A percentile compares a stretch with the other conserved stretches of the same genome.
phyloP scores from a whole-genome alignment of 2,329 filamentous ascomycete species.

The Ophiostoma piceae region DNA sequence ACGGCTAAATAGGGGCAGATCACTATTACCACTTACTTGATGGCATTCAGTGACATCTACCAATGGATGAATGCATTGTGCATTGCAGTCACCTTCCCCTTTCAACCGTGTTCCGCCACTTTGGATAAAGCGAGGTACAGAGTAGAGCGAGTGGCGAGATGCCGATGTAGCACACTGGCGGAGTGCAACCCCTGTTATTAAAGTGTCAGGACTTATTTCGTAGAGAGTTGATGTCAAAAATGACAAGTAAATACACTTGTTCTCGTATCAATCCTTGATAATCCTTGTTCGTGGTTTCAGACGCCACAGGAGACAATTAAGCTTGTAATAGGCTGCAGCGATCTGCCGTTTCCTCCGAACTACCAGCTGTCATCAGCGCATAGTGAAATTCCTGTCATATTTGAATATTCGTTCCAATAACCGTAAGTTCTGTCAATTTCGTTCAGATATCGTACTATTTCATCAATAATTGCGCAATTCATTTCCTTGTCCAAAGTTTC shows the following conservation, averaged over 20 bases:
- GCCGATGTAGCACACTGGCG: neutral
- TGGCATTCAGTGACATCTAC: neutral
- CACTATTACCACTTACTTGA: neutral
- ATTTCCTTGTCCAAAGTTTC: too few relatives aligned
- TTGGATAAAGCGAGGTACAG: neutral
- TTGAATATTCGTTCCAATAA: too few relatives aligned
- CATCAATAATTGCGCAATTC: too few relatives aligned
- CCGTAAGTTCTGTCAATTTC: too few relatives aligned
- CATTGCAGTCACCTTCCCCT: neutral
- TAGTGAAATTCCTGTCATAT: too few relatives aligned
- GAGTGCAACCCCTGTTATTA: neutral
- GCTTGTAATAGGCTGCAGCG: too few relatives aligned
- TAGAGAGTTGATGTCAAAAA: too few relatives aligned
- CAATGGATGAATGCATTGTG: neutral
- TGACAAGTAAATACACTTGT: neutral
- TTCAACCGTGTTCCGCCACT: neutral
- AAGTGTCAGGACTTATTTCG: neutral
- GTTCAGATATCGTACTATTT: too few relatives aligned
- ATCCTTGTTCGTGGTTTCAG: neutral
- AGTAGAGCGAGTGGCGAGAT: too few relatives aligned
- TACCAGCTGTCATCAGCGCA: too few relatives aligned
- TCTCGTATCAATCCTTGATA: neutral
- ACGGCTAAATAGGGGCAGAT: constrained; percentile 2
- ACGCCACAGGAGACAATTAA: too few relatives aligned
- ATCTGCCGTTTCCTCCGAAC: too few relatives aligned